phyloP scores from a whole-genome alignment of 2,329 filamentous ascomycete species.

The Ambrosiella beaveri region DNA sequence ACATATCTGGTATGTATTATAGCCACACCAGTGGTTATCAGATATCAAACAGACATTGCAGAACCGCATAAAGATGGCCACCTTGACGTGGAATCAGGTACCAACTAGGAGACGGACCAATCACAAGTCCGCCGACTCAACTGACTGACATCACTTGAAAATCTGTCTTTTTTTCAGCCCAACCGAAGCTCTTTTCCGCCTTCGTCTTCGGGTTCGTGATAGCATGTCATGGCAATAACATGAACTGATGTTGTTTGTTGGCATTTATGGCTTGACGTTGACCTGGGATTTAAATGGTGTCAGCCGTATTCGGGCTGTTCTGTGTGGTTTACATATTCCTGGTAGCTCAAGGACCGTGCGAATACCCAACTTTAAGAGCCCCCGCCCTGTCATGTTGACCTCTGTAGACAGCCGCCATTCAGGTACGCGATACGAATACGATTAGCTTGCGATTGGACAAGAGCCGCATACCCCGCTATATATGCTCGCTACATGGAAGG shows the following conservation, averaged over 20 bases:
- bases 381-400: not conserved
- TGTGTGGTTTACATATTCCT: conserved; percentile 4
- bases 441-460: conserved; percentile 1
- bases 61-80: not conserved
- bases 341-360: conserved; percentile 2
- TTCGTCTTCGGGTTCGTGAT: not conserved
- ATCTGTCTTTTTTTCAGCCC: not conserved
- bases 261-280: conserved; percentile 2
- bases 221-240: not conserved
- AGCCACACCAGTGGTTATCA: not conserved
- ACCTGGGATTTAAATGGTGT: conserved; percentile 1
- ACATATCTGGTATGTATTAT: not conserved
- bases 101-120: not conserved
- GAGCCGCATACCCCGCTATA: not conserved
- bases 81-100: not conserved
- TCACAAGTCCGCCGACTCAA: not conserved
- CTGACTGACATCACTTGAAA: not conserved
- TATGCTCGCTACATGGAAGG: not conserved
- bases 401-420: not conserved
- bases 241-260: not conserved
- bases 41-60: not conserved
- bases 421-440: conserved; percentile 14
- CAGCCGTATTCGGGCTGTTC: conserved; percentile 12
- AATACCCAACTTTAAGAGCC: not conserved
- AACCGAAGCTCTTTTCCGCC: not conserved